Evolutionary conservation across 495 filamentous ascomycete species (phyloP).

Genomic region (Aspergillus saccharolyticus): DNA sequence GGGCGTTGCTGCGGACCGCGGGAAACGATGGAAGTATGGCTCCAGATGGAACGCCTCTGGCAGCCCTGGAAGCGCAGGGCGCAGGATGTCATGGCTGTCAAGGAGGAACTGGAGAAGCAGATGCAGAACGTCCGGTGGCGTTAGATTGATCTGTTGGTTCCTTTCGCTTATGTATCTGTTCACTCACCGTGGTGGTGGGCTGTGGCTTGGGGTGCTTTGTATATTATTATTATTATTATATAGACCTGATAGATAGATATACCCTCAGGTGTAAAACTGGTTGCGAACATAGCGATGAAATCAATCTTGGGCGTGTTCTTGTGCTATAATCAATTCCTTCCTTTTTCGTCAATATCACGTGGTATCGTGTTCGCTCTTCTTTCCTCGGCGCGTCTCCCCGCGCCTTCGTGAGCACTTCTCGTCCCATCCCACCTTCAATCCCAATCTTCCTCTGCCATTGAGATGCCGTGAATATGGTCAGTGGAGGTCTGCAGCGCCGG

Average conservation of each 20-base stretch:
- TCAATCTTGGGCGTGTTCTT: conserved; percentile 1
- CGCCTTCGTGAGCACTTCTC: background rate
- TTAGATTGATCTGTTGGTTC: background rate
- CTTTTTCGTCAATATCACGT: too few relatives aligned
- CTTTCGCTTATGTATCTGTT: background rate
- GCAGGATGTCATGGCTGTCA: conserved; percentile 32
- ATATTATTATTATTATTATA: conserved; percentile 43
- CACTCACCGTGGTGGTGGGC: too few relatives aligned
- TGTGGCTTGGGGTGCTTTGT: too few relatives aligned
- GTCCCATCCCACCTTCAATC: background rate
- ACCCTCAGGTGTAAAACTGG: conserved; percentile 10
- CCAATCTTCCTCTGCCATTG: background rate
- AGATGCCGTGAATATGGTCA: conserved; percentile 24
- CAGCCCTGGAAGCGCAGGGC: conserved; percentile 34
- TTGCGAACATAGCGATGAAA: background rate
- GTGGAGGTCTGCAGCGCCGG: conserved; percentile 14
- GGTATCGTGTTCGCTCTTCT: conserved; percentile 12
- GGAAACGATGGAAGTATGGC: conserved; percentile 38
- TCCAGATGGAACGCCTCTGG: conserved; percentile 41
- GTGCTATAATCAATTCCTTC: too few relatives aligned
- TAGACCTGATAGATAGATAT: conserved; percentile 32
- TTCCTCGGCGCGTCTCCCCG: background rate
- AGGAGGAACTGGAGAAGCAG: conserved; percentile 39
- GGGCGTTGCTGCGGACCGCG: conserved; percentile 34
- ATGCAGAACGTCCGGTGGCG: conserved; percentile 13